Percentiles rank a stretch among this genome's conserved stretches.
These are phyloP conservation scores for Candida tibetensis DNA, from an alignment of 805 yeast species.

Conservation along the genomic window DNA sequence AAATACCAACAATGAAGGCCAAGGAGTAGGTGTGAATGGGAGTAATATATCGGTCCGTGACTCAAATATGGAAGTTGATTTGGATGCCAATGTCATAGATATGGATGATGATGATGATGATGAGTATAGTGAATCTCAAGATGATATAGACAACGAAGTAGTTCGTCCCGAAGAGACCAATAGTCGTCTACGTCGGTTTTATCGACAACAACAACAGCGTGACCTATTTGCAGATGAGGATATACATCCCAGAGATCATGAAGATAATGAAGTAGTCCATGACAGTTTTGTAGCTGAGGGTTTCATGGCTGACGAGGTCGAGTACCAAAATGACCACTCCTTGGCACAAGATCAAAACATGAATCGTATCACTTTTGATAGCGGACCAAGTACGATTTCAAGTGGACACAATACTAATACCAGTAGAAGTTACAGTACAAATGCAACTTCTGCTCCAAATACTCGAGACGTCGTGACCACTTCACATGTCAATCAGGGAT, in stretches of 20 bases:
- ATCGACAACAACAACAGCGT: neutral
- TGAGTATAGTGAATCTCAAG: constrained; percentile 12
- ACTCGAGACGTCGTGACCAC: neutral
- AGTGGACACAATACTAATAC: constrained; percentile 10
- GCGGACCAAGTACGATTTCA: neutral
- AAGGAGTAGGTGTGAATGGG: constrained; percentile 13
- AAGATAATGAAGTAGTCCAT: neutral
- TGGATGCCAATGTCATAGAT: constrained; percentile 48
- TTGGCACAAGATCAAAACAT: neutral
- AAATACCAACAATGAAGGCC: constrained; percentile 14
- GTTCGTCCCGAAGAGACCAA: neutral
- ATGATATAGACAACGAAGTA: neutral
- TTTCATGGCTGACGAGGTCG: constrained; percentile 48
- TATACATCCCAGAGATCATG: neutral
- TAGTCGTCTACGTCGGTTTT: neutral
- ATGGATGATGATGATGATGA: constrained; percentile 31
- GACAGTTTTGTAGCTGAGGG: constrained; percentile 32
- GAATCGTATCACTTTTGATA: neutral
- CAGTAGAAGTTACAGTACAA: constrained; percentile 14
- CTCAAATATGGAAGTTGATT: constrained; percentile 24
- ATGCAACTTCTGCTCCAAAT: constrained; percentile 14
- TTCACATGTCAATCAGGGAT: neutral
- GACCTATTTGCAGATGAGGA: neutral
- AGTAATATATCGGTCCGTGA: constrained; percentile 6
- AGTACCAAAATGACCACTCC: constrained; percentile 42